A percentile compares a stretch with the other conserved stretches of the same genome.
Evolutionary conservation across 106 monocot species (phyloP).

Genomic region (Phalaenopsis equestris): DNA sequence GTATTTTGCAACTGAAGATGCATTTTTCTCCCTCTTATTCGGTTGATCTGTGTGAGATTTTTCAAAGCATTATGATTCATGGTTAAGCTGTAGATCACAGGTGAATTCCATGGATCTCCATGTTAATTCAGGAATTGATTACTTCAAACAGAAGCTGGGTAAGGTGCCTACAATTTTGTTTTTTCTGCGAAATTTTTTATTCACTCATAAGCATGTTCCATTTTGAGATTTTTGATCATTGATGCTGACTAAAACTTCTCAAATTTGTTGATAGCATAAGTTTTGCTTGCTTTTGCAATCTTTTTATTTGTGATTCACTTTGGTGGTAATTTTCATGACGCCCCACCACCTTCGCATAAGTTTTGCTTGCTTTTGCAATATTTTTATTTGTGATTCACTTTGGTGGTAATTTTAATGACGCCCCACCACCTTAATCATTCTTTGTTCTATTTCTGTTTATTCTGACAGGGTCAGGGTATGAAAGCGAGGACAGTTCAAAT

Average conservation of each 20-base stretch:
- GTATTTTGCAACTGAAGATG: neutral
- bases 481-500: constrained; percentile 6
- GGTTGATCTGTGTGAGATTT: neutral
- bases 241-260: neutral
- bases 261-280: neutral
- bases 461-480: constrained; percentile 9
- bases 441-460: neutral
- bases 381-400: neutral
- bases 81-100: neutral
- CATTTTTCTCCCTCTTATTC: neutral
- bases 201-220: neutral
- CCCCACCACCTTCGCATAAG: no score
- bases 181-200: no score
- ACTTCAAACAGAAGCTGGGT: neutral
- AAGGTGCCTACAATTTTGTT: no score
- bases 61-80: neutral
- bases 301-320: neutral
- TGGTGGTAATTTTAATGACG: neutral
- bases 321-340: neutral
- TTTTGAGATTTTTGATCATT: neutral
- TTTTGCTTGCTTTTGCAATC: neutral
- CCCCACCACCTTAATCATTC: neutral
- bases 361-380: neutral
- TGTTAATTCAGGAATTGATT: neutral
- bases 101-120: neutral